These are phyloP conservation scores for Penicillium subrubescens DNA, from an alignment of 495 filamentous ascomycete species.

Conservation along the genomic window DNA sequence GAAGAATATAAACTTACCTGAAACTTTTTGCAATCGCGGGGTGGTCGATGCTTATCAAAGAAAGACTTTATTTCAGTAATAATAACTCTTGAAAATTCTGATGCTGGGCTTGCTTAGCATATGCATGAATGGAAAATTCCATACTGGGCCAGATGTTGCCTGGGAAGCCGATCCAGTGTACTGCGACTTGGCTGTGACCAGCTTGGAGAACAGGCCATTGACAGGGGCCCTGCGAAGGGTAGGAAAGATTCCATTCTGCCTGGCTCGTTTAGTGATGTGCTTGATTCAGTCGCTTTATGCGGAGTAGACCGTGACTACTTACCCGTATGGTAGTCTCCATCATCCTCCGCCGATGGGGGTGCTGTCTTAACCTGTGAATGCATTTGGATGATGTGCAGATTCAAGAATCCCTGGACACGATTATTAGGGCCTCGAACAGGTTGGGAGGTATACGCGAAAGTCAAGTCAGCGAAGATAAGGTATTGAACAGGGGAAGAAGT, in stretches of 20 bases:
- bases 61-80: too few relatives aligned
- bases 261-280: too few relatives aligned
- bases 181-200: background rate
- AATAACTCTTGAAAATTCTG: background rate
- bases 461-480: background rate
- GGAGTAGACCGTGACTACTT: too few relatives aligned
- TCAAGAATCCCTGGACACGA: background rate
- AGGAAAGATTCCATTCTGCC: too few relatives aligned
- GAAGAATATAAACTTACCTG: background rate
- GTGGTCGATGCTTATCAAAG: background rate
- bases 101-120: background rate
- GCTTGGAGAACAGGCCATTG: background rate
- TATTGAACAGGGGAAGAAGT: background rate
- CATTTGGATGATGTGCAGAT: background rate
- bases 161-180: background rate
- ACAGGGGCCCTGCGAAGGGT: too few relatives aligned
- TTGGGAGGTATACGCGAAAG: background rate
- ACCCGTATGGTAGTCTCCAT: too few relatives aligned
- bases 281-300: too few relatives aligned
- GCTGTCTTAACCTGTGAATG: too few relatives aligned
- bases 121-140: background rate
- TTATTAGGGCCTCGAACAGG: background rate
- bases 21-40: background rate
- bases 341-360: too few relatives aligned
- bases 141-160: background rate